These are phyloP conservation scores for Ceratocystiopsis minuta DNA, from an alignment of 2,329 filamentous ascomycete genomes.

Conservation along the genomic window DNA sequence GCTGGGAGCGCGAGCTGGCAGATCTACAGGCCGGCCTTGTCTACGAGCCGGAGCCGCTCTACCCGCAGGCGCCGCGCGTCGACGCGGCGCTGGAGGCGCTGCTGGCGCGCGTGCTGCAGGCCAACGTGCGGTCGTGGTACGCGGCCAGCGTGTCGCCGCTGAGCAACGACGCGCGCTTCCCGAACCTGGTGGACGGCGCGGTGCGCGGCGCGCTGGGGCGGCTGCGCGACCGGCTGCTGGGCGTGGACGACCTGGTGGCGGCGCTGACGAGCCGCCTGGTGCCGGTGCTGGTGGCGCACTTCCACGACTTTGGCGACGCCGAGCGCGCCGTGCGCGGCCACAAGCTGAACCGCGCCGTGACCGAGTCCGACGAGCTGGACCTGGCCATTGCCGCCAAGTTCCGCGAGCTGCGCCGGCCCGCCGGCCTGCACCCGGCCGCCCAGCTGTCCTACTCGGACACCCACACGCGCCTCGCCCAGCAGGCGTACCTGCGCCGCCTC, in stretches of 20 bases:
- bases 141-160: background rate
- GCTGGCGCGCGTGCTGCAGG: slow-evolving; percentile 56
- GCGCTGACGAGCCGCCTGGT: slow-evolving; percentile 65
- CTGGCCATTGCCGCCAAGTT: slow-evolving; percentile 92
- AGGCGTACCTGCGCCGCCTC: slow-evolving; percentile 71
- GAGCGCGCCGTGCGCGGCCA: slow-evolving; percentile 74
- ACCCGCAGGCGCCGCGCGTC: slow-evolving; percentile 57
- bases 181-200: slow-evolving; percentile 69
- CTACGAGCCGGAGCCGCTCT: slow-evolving; percentile 53
- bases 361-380: slow-evolving; percentile 91
- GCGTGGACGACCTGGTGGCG: slow-evolving; percentile 76
- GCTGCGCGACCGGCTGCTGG: slow-evolving; percentile 53
- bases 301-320: slow-evolving; percentile 80
- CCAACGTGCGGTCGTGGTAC: slow-evolving; percentile 86
- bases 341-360: slow-evolving; percentile 75
- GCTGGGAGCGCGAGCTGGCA: slow-evolving; percentile 55
- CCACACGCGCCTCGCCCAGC: slow-evolving; percentile 57
- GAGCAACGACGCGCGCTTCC: slow-evolving; percentile 31
- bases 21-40: slow-evolving; percentile 41
- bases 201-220: slow-evolving; percentile 55
- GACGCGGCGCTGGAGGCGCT: slow-evolving; percentile 66
- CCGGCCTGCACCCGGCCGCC: slow-evolving; percentile 62
- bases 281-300: slow-evolving; percentile 73
- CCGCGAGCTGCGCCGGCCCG: slow-evolving; percentile 30
- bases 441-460: slow-evolving; percentile 61